phyloP scores from a whole-genome alignment of 768 basidiomycete genomes.

The Phylloporus sp. region DNA sequence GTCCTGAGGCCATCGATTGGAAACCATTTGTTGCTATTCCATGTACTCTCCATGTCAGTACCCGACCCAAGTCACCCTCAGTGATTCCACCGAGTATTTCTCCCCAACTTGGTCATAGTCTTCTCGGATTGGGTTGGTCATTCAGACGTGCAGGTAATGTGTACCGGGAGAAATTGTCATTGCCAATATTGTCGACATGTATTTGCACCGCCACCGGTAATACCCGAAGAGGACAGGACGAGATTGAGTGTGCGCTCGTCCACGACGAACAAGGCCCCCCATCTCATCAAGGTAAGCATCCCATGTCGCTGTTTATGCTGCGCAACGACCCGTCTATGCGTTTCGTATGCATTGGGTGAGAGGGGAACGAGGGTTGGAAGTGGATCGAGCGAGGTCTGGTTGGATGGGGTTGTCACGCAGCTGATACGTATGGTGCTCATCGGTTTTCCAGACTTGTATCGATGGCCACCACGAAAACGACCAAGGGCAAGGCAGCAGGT shows the following conservation, averaged over 20 bases:
- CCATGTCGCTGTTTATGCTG: neutral
- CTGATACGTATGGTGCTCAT: conserved; percentile 2
- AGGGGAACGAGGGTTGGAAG: conserved; percentile 1
- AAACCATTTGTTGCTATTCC: no score
- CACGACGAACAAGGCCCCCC: conserved; percentile 26
- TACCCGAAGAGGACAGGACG: conserved; percentile 11
- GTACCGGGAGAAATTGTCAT: no score
- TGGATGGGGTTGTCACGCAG: conserved; percentile 17
- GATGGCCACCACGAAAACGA: conserved; percentile 68
- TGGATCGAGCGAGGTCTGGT: conserved; percentile 18
- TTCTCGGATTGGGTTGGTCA: no score
- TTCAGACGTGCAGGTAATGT: no score
- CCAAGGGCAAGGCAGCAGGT: conserved; percentile 58
- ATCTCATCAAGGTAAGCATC: conserved; percentile 26
- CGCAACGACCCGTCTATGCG: neutral
- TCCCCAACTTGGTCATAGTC: no score
- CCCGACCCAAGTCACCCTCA: no score
- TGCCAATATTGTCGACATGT: no score
- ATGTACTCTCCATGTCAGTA: no score
- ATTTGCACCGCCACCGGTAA: conserved; percentile 32
- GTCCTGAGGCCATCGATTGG: no score
- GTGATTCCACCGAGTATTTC: no score
- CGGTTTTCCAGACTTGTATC: conserved; percentile 9
- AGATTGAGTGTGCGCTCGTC: conserved; percentile 4
- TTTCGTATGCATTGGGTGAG: neutral